A percentile compares a stretch with the other conserved stretches of the same genome.
Evolutionary conservation across 176 grass and related monocot species (phyloP).

Genomic region (Lolium multiflorum): DNA sequence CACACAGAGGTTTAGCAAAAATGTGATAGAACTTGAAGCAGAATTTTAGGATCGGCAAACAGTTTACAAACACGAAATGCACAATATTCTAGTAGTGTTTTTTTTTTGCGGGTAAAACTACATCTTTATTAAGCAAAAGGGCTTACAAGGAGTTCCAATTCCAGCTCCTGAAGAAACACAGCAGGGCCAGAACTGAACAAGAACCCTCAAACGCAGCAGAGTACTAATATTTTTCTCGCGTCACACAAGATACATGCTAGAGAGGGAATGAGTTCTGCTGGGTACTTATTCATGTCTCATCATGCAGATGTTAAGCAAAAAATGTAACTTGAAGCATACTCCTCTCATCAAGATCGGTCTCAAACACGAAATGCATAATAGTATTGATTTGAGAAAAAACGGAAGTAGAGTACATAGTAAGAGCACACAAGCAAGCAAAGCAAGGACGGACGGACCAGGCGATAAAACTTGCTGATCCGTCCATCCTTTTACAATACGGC

Average conservation of each 20-base stretch:
- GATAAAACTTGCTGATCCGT: conserved; percentile 30
- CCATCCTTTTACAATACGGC: neutral
- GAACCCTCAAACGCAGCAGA: neutral
- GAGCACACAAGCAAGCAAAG: neutral
- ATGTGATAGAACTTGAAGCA: neutral
- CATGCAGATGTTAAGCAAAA: neutral
- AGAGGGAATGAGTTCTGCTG: neutral
- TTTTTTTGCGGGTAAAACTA: neutral
- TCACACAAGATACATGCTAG: neutral
- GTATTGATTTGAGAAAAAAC: neutral
- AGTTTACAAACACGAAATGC: neutral
- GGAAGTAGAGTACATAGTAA: neutral
- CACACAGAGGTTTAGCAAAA: neutral
- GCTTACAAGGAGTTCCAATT: no score
- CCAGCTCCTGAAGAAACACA: no score
- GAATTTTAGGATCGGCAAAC: neutral
- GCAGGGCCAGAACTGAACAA: no score
- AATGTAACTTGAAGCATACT: neutral
- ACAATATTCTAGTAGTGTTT: neutral
- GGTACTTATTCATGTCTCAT: no score
- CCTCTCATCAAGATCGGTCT: neutral
- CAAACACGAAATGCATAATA: neutral
- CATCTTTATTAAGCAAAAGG: no score
- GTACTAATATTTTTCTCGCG: neutral
- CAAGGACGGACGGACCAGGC: neutral